Percentiles rank a stretch among this genome's conserved stretches.
These are phyloP conservation scores for Ananas comosus DNA, from an alignment of 176 grass and related monocot genomes.

Conservation along the genomic window DNA sequence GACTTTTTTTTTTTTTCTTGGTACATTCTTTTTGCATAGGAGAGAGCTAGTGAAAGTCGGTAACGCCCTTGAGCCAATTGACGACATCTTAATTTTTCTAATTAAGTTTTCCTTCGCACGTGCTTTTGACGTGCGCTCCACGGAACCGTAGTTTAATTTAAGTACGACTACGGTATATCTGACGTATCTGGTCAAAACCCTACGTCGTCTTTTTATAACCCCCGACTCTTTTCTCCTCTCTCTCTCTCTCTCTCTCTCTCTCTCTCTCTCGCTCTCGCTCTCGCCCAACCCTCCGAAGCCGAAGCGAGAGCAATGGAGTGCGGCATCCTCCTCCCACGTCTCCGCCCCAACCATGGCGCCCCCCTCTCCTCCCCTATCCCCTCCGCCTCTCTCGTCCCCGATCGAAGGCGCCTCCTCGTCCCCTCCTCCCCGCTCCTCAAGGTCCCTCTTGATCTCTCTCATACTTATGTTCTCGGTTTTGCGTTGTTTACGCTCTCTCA, in stretches of 20 bases:
- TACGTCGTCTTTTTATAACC: neutral
- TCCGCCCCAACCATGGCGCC: constrained; percentile 6
- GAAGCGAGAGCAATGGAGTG: constrained; percentile 24
- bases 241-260: neutral
- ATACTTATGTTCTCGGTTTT: neutral
- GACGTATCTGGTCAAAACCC: neutral
- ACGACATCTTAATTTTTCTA: no score
- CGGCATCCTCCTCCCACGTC: constrained; percentile 13
- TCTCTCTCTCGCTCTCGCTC: neutral
- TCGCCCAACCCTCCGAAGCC: neutral
- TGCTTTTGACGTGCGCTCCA: no score
- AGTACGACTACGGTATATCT: neutral
- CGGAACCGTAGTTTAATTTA: neutral
- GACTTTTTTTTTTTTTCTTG: no score
- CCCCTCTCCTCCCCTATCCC: neutral
- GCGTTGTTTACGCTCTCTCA: neutral
- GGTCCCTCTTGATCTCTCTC: neutral
- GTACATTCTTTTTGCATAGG: no score
- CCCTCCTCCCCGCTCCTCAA: constrained; percentile 7
- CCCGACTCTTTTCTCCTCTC: neutral
- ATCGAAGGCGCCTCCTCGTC: neutral
- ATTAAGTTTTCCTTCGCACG: no score
- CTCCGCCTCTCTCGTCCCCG: constrained; percentile 14
- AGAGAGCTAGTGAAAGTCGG: no score
- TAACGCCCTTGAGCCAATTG: no score